Evolutionary conservation across 208 protist genomes (phyloP).

Genomic region (Crithidia acanthocephali): DNA sequence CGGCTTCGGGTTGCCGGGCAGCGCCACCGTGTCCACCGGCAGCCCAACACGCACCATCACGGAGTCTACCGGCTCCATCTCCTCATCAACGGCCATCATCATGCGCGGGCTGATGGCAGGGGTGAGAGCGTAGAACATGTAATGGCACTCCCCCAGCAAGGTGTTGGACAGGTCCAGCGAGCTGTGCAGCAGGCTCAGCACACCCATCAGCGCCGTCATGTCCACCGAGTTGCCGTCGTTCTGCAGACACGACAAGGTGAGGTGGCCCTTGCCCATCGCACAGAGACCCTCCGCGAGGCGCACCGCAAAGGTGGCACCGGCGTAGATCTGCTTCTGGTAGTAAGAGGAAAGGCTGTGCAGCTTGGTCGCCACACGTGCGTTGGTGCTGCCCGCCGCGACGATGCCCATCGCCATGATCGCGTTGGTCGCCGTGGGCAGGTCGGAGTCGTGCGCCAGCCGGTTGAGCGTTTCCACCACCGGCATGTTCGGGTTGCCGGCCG

Average conservation of each 20-base stretch:
- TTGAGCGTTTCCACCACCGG: slow-evolving; percentile 98
- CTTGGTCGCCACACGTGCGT: slow-evolving; percentile 95
- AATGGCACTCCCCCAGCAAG: slow-evolving; percentile 96
- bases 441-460: slow-evolving; percentile 98
- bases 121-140: slow-evolving; percentile 96
- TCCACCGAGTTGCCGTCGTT: slow-evolving; percentile 91
- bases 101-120: slow-evolving; percentile 96
- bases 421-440: slow-evolving; percentile 93
- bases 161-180: slow-evolving; percentile 93
- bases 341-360: slow-evolving; percentile 96
- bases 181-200: slow-evolving; percentile 94
- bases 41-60: slow-evolving; percentile 93
- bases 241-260: slow-evolving; percentile 97
- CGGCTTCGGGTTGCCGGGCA: slow-evolving; percentile 98
- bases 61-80: slow-evolving; percentile 91
- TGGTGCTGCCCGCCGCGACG: slow-evolving; percentile 97
- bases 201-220: slow-evolving; percentile 90
- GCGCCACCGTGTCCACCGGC: slow-evolving; percentile 97
- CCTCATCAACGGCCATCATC: slow-evolving; percentile 97
- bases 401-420: slow-evolving; percentile 98
- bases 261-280: slow-evolving; percentile 98
- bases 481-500: slow-evolving; percentile 96
- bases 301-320: slow-evolving; percentile 80
- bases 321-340: slow-evolving; percentile 95
- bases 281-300: slow-evolving; percentile 95